phyloP scores from a whole-genome alignment of 108 stramenopile genomes.

The Cyclotella atomus region DNA sequence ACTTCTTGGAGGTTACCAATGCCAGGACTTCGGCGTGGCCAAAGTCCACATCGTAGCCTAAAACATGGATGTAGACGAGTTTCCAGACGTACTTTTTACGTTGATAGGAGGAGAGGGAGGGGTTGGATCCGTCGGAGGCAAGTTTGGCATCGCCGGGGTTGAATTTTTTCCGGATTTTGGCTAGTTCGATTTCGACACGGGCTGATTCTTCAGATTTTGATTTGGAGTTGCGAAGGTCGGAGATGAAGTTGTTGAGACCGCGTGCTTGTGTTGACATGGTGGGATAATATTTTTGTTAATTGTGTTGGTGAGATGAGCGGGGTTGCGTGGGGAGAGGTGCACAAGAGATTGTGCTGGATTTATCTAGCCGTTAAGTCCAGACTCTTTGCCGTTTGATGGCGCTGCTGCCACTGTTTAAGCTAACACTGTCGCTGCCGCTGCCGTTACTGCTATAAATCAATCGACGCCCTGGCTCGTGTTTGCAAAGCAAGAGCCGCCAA shows the following conservation, averaged over 20 bases:
- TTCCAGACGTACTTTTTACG: conserved; percentile 99
- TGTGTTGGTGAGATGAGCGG: no score
- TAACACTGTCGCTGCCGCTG: no score
- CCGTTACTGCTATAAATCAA: no score
- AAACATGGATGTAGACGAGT: conserved; percentile 96
- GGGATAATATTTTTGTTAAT: no score
- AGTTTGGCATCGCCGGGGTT: conserved; percentile 74
- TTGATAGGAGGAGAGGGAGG: conserved; percentile 86
- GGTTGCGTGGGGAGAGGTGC: no score
- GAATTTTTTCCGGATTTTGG: conserved; percentile 98
- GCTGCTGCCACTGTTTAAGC: no score
- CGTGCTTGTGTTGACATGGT: conserved; percentile 84
- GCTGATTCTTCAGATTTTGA: conserved; percentile 88
- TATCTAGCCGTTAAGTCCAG: no score
- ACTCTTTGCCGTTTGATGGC: no score
- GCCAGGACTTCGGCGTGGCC: conserved; percentile 95
- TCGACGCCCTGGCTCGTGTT: no score
- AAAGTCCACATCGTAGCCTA: conserved; percentile 99
- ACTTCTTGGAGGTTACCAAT: conserved; percentile 87
- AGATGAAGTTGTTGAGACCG: conserved; percentile 93
- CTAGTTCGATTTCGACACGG: conserved; percentile 97
- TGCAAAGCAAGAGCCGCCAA: no score
- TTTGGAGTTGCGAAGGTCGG: conserved; percentile 90
- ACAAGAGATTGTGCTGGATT: no score
- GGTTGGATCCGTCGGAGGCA: conserved; percentile 76